Evolutionary conservation across 2,329 filamentous ascomycete species (phyloP).

Genomic region (Botrytis cinerea): DNA sequence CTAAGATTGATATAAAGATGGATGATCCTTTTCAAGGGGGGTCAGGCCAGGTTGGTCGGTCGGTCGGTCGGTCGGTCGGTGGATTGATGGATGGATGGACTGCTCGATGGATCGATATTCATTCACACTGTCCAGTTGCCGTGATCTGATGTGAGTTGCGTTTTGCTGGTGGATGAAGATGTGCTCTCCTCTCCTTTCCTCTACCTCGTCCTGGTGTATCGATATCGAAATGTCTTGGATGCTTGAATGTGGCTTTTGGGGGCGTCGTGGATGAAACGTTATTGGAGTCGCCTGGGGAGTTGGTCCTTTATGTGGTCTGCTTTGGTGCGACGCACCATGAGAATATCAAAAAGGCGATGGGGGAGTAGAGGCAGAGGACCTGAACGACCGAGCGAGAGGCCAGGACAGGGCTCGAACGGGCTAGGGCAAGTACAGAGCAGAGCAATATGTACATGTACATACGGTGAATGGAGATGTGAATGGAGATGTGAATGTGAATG

Average conservation of each 20-base stretch:
- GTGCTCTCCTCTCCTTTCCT: not conserved
- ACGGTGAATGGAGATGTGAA: not conserved
- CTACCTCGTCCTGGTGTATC: not conserved
- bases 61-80: not conserved
- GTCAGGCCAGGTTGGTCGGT: not conserved
- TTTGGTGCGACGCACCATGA: conserved; percentile 1
- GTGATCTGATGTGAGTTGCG: not conserved
- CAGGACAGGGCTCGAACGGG: no score
- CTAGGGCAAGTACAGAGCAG: not conserved
- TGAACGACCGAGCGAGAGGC: no score
- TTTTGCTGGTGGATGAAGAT: conserved; percentile 4
- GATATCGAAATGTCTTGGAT: conserved; percentile 14
- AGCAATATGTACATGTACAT: not conserved
- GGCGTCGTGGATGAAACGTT: not conserved
- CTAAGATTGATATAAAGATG: not conserved
- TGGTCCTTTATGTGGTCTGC: conserved; percentile 5
- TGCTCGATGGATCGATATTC: not conserved
- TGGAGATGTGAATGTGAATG: no score
- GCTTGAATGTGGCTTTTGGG: not conserved
- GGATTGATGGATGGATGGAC: not conserved
- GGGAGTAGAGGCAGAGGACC: no score
- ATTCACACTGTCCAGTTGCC: not conserved
- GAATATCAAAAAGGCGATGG: not conserved
- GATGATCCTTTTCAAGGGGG: not conserved
- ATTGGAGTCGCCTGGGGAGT: not conserved